These are phyloP conservation scores for Pythium periplocum DNA, from an alignment of 352 stramenopile species.

Conservation along the genomic window DNA sequence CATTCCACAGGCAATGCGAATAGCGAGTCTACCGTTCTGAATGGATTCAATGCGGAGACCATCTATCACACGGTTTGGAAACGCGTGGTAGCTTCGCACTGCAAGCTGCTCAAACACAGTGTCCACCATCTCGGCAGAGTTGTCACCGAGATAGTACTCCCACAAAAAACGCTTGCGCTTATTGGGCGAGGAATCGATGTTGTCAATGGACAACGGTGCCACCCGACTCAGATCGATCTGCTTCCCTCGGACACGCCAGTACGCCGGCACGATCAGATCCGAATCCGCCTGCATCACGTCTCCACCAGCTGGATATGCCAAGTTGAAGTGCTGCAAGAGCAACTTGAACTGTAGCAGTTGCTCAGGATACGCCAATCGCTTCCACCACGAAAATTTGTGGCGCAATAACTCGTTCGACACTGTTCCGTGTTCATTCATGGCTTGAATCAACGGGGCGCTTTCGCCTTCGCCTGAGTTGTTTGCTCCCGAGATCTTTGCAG, in stretches of 20 bases:
- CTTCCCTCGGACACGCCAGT: neutral
- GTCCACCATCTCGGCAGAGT: slow-evolving; percentile 9
- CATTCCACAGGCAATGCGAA: no score
- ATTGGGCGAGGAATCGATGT: neutral
- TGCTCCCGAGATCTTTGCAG: no score
- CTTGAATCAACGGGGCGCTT: neutral
- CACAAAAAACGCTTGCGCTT: slow-evolving; percentile 9
- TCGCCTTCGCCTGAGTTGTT: no score
- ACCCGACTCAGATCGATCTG: slow-evolving; percentile 2
- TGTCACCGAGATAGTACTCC: slow-evolving; percentile 17
- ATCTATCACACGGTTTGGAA: no score
- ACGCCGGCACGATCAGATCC: slow-evolving; percentile 8
- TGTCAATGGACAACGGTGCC: neutral
- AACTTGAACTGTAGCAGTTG: slow-evolving; percentile 16
- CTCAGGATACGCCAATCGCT: neutral
- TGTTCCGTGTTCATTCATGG: neutral
- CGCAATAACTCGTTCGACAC: no score
- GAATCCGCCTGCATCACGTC: slow-evolving; percentile 7
- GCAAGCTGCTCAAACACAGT: slow-evolving; percentile 20
- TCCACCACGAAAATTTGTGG: neutral
- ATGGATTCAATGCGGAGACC: no score
- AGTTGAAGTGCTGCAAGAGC: slow-evolving; percentile 11
- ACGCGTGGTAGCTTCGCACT: slow-evolving; percentile 8
- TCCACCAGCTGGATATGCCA: slow-evolving; percentile 4
- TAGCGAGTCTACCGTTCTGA: no score